Evolutionary conservation across 2,329 filamentous ascomycete species (phyloP), one percentile per base, ranked within the genome.

Genomic region (Exophiala xenobiotica): DNA sequence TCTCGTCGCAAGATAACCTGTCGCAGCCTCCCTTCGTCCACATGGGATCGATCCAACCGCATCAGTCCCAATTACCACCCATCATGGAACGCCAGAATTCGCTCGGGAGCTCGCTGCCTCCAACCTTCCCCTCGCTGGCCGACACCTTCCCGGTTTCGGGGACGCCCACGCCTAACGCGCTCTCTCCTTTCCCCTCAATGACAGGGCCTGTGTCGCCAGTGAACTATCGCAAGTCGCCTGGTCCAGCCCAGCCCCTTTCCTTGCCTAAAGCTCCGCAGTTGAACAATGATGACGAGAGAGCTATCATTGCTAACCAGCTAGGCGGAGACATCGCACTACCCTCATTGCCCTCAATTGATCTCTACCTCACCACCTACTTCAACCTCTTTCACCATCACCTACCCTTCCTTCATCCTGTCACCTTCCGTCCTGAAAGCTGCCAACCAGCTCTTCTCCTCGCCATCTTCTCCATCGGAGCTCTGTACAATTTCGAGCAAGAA

Each of bases 401-500:
- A 66, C 93, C 93, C 1, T 97, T 99, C 75, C 72, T 99, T 67
- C 93, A 99, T 66, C 91, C 92, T 38, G 83, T 88, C 12, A 95
- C 93, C 0, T 97, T 97, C 73, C 82, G 85, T 58, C 88, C 91
- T 3, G 86, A 87, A 3, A 79, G 86, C 60, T 82, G 87, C 3
- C 89, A 92, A 39, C 86, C 92, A 9, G 86, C 93, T 16, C 76
- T 99, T 6, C 76, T 99, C 24, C 79, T 97, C 37, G 90, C 91
- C 0, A 89, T 96, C 12, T 77, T 99, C 45, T 97, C 93, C 20
- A 96, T 99, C 57, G 93, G 93, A 63, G 92, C 93, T 7, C 76
- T 99, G 16, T 97, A 97, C 71, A 92, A 92, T 12, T 97, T 97
- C 68, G 92, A 97, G 66, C 90, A 96, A 67, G 92, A 97, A 63